These are phyloP conservation scores for Penicillium macrosclerotiorum DNA, from an alignment of 495 filamentous ascomycete genomes.

Conservation along the genomic window DNA sequence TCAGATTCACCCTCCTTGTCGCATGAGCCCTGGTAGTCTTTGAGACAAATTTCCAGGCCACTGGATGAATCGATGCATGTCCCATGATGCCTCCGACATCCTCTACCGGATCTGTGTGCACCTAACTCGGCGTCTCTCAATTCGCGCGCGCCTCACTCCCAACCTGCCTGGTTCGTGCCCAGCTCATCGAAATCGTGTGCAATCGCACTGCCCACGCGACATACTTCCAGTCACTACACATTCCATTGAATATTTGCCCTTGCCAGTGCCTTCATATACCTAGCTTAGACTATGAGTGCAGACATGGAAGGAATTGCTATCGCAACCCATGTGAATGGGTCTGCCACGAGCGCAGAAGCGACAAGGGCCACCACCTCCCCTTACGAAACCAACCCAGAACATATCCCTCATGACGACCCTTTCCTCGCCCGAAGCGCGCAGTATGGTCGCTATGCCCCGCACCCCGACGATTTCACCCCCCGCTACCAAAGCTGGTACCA, in stretches of 20 bases:
- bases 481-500: slow-evolving; percentile 35
- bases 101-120: slow-evolving; percentile 18
- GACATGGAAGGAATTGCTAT: slow-evolving; percentile 20
- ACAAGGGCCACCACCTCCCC: slow-evolving; percentile 20
- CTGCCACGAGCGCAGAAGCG: slow-evolving; percentile 9
- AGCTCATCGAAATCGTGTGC: no score
- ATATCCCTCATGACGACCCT: slow-evolving; percentile 36
- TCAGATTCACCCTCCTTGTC: background rate
- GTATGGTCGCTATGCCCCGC: slow-evolving; percentile 43
- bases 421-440: slow-evolving; percentile 35
- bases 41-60: background rate
- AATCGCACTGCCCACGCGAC: no score
- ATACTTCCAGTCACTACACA: no score
- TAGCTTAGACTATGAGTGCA: slow-evolving; percentile 24
- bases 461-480: slow-evolving; percentile 40
- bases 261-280: background rate
- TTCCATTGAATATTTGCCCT: background rate
- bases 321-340: slow-evolving; percentile 29
- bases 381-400: slow-evolving; percentile 37
- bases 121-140: slow-evolving; percentile 21
- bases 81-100: slow-evolving; percentile 27
- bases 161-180: slow-evolving; percentile 5
- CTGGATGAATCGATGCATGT: slow-evolving; percentile 5
- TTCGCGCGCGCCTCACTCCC: slow-evolving; percentile 14
- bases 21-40: background rate